Percentiles rank a stretch among this genome's conserved stretches.
phyloP scores from a whole-genome alignment of 176 grass and related monocot genomes.

The Eragrostis nindensis region DNA sequence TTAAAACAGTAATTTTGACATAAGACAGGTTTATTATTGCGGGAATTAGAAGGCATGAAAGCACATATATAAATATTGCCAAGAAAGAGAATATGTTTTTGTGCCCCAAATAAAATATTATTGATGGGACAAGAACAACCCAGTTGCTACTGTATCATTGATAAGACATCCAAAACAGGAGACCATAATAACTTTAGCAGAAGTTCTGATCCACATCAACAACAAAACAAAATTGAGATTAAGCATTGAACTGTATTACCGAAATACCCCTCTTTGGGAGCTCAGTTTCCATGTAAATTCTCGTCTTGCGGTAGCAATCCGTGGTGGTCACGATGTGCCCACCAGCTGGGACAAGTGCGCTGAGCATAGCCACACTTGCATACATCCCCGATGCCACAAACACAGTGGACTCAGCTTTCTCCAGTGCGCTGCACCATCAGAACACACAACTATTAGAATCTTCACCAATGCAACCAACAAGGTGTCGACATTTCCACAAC shows the following conservation, averaged over 20 bases:
- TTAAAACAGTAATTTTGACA: too few species aligned
- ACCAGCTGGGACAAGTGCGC: conserved; percentile 83
- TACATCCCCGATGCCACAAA: conserved; percentile 99
- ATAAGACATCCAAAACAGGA: background rate
- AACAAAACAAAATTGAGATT: conserved; percentile 15
- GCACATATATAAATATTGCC: background rate
- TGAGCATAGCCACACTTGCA: conserved; percentile 91
- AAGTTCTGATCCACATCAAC: background rate
- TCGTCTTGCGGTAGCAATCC: conserved; percentile 95
- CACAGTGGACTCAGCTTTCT: conserved; percentile 92
- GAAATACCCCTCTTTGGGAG: conserved; percentile 94
- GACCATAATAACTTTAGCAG: background rate
- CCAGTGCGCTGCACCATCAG: conserved; percentile 75
- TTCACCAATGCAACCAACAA: conserved; percentile 3
- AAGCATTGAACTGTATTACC: conserved; percentile 52
- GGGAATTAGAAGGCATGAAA: background rate
- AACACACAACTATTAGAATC: conserved; percentile 33
- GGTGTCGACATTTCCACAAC: conserved; percentile 8
- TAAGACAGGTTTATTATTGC: background rate
- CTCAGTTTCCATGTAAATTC: conserved; percentile 94
- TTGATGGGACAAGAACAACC: background rate
- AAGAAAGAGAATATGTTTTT: background rate
- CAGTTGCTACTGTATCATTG: background rate
- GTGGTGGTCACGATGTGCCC: conserved; percentile 93
- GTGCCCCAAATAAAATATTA: background rate